Conservation (phyloP, 768 basidiomycete genomes). For the Boletus vinaceobasis region DNA sequence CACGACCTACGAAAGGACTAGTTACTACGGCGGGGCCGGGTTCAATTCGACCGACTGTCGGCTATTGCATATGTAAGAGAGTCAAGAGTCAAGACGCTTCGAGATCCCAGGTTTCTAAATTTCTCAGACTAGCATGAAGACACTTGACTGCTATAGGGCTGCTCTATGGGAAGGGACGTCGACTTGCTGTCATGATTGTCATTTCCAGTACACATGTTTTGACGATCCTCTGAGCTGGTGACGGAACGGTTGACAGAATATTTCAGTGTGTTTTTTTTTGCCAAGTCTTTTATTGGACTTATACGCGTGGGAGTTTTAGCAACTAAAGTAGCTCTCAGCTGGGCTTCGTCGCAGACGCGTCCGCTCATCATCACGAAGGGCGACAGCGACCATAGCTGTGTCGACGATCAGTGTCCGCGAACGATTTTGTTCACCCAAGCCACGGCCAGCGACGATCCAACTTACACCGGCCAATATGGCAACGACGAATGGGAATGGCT, state of each 20-base stretch:
- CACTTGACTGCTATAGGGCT: not conserved
- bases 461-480: constrained; percentile 12
- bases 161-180: not conserved
- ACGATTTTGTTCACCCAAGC: not conserved
- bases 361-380: constrained; percentile 23
- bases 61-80: not conserved
- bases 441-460: constrained; percentile 16
- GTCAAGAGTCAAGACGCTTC: not conserved
- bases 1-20: not conserved
- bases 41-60: not conserved
- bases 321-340: not conserved
- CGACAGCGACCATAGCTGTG: constrained; percentile 15
- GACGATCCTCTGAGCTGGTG: not conserved
- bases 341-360: constrained; percentile 19
- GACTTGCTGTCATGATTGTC: not conserved
- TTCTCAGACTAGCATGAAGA: not conserved
- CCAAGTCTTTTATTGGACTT: constrained; percentile 14
- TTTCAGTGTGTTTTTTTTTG: not conserved
- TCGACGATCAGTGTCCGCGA: constrained; percentile 4
- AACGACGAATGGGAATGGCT: constrained; percentile 21
- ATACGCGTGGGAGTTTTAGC: constrained; percentile 20
- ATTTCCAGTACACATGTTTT: not conserved
- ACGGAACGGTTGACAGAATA: not conserved
- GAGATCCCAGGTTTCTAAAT: not conserved
- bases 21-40: not conserved